A percentile compares a stretch with the other conserved stretches of the same genome.
Evolutionary conservation across 148 eudicot genomes (phyloP).

Genomic region (Linanthus parryae): DNA sequence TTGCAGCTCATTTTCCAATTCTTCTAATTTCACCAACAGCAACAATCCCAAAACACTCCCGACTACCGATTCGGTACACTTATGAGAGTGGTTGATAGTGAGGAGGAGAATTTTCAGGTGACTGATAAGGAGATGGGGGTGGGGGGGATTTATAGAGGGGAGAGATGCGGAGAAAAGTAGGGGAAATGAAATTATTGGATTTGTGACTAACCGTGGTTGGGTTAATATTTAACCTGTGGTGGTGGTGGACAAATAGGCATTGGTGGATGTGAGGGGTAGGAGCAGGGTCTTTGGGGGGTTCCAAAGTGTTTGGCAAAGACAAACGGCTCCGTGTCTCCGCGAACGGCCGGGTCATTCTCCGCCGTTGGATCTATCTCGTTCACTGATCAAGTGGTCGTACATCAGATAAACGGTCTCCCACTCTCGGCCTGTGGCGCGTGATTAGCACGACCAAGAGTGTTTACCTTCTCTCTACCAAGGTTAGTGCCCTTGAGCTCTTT

Average conservation of each 20-base stretch:
- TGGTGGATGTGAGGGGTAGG: neutral
- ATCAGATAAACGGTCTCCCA: too few species aligned
- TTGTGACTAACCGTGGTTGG: neutral
- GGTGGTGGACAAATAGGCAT: neutral
- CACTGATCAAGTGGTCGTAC: too few species aligned
- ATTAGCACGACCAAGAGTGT: too few species aligned
- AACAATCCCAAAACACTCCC: too few species aligned
- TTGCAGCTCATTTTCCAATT: conserved; percentile 17
- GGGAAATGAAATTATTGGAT: neutral
- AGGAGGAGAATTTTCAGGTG: neutral
- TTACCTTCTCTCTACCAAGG: too few species aligned
- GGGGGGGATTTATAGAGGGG: neutral
- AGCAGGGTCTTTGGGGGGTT: neutral
- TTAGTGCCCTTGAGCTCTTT: too few species aligned
- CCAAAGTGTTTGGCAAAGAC: conserved; percentile 4
- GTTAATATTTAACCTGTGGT: neutral
- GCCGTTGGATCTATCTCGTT: conserved; percentile 8
- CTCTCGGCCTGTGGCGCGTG: too few species aligned
- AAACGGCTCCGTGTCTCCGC: conserved; percentile 18
- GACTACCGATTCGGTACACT: too few species aligned
- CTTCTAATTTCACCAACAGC: too few species aligned
- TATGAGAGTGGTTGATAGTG: neutral
- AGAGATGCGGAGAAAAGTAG: neutral
- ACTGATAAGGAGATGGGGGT: too few species aligned
- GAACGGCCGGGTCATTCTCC: neutral